Percentiles rank a stretch among this genome's conserved stretches.
These are phyloP conservation scores for Lachnum nothofagi DNA, from an alignment of 2,329 filamentous ascomycete genomes.

Conservation along the genomic window DNA sequence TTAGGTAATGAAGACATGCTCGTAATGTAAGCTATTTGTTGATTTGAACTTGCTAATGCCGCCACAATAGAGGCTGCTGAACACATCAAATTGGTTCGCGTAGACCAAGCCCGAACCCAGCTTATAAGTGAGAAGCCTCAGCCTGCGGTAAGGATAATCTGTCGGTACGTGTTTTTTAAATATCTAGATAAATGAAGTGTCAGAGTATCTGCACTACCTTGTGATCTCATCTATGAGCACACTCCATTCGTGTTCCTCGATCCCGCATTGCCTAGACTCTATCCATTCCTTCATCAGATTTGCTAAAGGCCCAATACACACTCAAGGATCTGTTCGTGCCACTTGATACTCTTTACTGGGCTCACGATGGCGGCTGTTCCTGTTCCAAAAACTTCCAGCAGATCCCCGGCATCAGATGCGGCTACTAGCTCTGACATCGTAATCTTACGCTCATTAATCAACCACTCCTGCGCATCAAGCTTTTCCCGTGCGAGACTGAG, in stretches of 20 bases:
- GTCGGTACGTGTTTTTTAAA: too few species aligned
- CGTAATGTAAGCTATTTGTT: too few species aligned
- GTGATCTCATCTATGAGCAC: too few species aligned
- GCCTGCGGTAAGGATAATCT: too few species aligned
- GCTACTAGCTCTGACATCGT: slow-evolving; percentile 82
- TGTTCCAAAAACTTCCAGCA: slow-evolving; percentile 89
- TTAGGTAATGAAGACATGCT: too few species aligned
- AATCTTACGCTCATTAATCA: slow-evolving; percentile 80
- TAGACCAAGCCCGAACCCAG: too few species aligned
- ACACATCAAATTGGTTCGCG: too few species aligned
- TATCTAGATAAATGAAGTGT: too few species aligned
- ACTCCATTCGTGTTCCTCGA: slow-evolving; percentile 90
- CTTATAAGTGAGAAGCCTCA: too few species aligned
- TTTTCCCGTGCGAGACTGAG: slow-evolving; percentile 80
- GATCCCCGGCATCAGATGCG: slow-evolving; percentile 74
- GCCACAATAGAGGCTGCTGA: too few species aligned
- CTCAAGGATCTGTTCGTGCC: slow-evolving; percentile 73
- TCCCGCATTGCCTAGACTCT: slow-evolving; percentile 89
- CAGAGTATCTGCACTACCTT: too few species aligned
- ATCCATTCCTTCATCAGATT: slow-evolving; percentile 98
- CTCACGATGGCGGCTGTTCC: slow-evolving; percentile 93
- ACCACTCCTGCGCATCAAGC: slow-evolving; percentile 81
- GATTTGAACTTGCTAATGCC: too few species aligned
- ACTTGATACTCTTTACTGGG: slow-evolving; percentile 83
- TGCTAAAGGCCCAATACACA: slow-evolving; percentile 76